Conservation (phyloP, 2,329 filamentous ascomycete species). For the Fusarium sp. region DNA sequence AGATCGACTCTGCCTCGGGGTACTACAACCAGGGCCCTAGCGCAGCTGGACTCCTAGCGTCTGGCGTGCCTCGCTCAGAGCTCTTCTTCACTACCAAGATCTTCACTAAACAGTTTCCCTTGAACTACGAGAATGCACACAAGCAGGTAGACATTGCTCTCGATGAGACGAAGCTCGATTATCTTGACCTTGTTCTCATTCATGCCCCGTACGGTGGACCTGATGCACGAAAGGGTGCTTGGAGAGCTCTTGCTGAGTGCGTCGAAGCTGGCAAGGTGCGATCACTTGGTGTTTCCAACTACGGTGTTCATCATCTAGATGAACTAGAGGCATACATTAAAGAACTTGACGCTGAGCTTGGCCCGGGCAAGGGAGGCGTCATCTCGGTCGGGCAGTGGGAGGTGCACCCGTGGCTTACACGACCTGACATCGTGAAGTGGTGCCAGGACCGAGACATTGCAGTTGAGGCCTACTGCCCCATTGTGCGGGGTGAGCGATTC, state of each 20-base stretch:
- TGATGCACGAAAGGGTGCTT: conserved; percentile 64
- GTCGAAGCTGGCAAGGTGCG: conserved; percentile 68
- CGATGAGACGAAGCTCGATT: conserved; percentile 66
- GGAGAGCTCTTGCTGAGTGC: conserved; percentile 69
- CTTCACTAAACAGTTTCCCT: conserved; percentile 48
- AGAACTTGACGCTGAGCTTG: conserved; percentile 67
- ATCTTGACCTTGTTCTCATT: conserved; percentile 72
- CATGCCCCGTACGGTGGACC: conserved; percentile 68
- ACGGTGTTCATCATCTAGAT: conserved; percentile 68
- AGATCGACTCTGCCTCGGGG: conserved; percentile 62
- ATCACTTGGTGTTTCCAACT: conserved; percentile 71
- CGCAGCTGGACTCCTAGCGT: conserved; percentile 54
- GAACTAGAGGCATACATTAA: conserved; percentile 67
- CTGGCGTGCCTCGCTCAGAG: conserved; percentile 54
- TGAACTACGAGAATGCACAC: conserved; percentile 70
- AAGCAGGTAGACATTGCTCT: conserved; percentile 70
- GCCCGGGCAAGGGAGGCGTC: conserved; percentile 71
- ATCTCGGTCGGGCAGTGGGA: conserved; percentile 89
- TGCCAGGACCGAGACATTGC: conserved; percentile 69
- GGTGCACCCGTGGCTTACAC: conserved; percentile 85
- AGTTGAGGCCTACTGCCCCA: conserved; percentile 69
- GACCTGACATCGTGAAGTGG: conserved; percentile 84
- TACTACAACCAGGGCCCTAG: conserved; percentile 61
- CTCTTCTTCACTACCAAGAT: conserved; percentile 67
- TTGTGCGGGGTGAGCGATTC: conserved; percentile 73